Evolutionary conservation across 2,329 filamentous ascomycete genomes (phyloP), one percentile per base, ranked within the genome.

Genomic region (Coniochaeta ligniaria): DNA sequence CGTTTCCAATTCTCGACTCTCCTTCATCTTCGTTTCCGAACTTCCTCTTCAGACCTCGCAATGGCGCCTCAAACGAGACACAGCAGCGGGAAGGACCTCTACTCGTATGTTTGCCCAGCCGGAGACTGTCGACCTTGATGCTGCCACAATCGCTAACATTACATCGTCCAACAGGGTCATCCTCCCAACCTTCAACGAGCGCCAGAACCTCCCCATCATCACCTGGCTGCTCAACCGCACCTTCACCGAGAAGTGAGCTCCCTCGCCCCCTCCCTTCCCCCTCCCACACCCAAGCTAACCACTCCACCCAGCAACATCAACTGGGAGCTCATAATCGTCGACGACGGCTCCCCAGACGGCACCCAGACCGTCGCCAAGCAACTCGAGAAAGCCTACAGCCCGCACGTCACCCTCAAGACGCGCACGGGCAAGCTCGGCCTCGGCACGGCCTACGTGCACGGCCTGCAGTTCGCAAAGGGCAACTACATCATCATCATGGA

Each of bases 401-500:
- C 88, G 54, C 91, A 89, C 76, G 88, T 99, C 72, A 72, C 90
- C 67, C 88, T 99, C 66, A 90, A 95, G 78, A 85, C 92, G 26
- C 93, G 96, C 71, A 84, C 91, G 47, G 96, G 96, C 73, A 99
- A 98, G 80, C 90, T 97, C 43, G 94, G 94, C n/a, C 88, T 98
- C 57, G 94, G 94, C 67, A 97, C 94, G 2, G 94, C 94, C 57
- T 98, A 98, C 78, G 91, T 97, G 43, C 93, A 97, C 76, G 94
- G 94, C 59, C 83, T 99, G 63, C 86, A 96, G 74, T 98, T 90
- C 73, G 89, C 84, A 26, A 92, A 87, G 24, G 95, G 95, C 70
- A 97, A 96, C 83, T 98, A 87, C 72, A 91, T 99, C 73, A 91
- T 99, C 81, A 99, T 99, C 83, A 99, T 99, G 95, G 95, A 99